Evolutionary conservation across 768 basidiomycete genomes (phyloP).

Genomic region (Gelatoporia subvermispora): DNA sequence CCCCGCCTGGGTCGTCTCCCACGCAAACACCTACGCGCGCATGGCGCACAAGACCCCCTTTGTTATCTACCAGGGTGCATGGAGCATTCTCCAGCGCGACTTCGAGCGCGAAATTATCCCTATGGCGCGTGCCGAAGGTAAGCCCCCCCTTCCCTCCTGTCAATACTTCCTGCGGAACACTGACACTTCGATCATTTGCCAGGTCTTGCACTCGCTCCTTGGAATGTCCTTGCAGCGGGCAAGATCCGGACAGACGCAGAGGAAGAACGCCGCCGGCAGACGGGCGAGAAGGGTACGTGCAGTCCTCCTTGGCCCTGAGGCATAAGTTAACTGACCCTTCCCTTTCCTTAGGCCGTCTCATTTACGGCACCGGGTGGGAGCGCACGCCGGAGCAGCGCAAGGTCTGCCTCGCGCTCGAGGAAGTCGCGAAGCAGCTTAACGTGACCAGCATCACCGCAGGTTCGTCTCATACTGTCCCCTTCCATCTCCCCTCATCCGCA

Average conservation of each 20-base stretch:
- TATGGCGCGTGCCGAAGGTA: constrained; percentile 18
- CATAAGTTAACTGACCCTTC: constrained; percentile 37
- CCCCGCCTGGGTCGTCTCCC: constrained; percentile 35
- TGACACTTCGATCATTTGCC: no score
- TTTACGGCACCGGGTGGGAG: constrained; percentile 27
- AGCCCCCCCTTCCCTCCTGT: no score
- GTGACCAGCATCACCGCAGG: constrained; percentile 14
- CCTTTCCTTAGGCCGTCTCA: constrained; percentile 32
- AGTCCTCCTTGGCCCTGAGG: constrained; percentile 28
- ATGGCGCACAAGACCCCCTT: constrained; percentile 27
- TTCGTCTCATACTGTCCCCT: background rate
- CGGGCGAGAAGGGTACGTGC: constrained; percentile 30
- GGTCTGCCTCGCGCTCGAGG: constrained; percentile 30
- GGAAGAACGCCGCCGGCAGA: constrained; percentile 22
- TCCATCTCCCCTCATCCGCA: background rate
- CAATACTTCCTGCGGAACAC: no score
- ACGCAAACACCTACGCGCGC: constrained; percentile 33
- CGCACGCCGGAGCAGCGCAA: constrained; percentile 29
- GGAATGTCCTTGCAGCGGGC: constrained; percentile 35
- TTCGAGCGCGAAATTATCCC: constrained; percentile 39
- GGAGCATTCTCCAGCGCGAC: constrained; percentile 25
- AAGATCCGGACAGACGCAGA: constrained; percentile 34
- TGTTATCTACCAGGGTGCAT: constrained; percentile 33
- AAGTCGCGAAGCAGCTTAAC: constrained; percentile 34
- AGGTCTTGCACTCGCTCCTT: constrained; percentile 35